These are phyloP conservation scores for Phaeosphaeria sp. DNA, from an alignment of 2,329 filamentous ascomycete genomes.

Conservation along the genomic window DNA sequence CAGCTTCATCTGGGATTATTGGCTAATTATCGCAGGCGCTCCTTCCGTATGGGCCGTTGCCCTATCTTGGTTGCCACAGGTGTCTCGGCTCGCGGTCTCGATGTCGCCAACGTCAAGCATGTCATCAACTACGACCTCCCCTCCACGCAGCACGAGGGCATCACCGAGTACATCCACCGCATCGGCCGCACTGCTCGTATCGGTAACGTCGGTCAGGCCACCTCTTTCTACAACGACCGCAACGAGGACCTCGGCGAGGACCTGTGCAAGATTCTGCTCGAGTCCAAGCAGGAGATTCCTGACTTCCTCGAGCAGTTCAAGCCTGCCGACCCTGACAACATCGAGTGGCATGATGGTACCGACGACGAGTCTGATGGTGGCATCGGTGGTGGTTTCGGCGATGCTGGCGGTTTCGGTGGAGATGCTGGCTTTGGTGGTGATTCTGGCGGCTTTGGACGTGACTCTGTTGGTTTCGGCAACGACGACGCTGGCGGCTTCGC, in stretches of 20 bases:
- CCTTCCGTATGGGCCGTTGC: conserved; percentile 76
- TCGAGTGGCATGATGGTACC: conserved; percentile 62
- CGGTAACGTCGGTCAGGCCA: conserved; percentile 83
- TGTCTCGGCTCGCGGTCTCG: conserved; percentile 85
- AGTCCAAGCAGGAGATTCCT: conserved; percentile 79
- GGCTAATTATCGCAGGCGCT: conserved; percentile 57
- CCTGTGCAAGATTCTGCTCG: conserved; percentile 81
- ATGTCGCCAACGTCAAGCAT: conserved; percentile 85
- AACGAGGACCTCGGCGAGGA: conserved; percentile 76
- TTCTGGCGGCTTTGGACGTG: conserved; percentile 9
- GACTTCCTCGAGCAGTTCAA: conserved; percentile 76
- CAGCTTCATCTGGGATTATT: not conserved
- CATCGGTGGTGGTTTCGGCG: conserved; percentile 17
- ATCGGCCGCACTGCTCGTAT: conserved; percentile 97
- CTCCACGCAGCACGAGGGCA: conserved; percentile 76
- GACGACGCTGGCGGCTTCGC: not conserved
- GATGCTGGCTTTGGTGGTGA: conserved; percentile 15
- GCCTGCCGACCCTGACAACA: conserved; percentile 61
- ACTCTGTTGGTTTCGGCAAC: conserved; percentile 16
- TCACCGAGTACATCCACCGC: conserved; percentile 91
- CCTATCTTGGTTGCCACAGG: conserved; percentile 89
- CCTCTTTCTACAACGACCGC: conserved; percentile 83
- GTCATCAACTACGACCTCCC: conserved; percentile 95
- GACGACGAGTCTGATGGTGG: conserved; percentile 44
- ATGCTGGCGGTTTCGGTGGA: conserved; percentile 17